Evolutionary conservation across 148 eudicot genomes (phyloP).

Genomic region (Diospyros kaki): DNA sequence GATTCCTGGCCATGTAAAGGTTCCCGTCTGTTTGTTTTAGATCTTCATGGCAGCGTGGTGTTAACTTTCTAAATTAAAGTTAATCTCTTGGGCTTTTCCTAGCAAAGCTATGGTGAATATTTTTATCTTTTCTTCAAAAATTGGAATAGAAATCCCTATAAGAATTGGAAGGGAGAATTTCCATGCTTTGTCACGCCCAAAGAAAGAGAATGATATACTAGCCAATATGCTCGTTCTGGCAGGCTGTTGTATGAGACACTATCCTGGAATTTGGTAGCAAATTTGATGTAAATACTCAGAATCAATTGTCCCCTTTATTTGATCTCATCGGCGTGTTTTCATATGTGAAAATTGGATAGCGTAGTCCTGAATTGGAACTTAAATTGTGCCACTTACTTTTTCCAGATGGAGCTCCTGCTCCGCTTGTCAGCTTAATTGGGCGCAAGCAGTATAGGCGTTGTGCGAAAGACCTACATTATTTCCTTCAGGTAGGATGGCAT

Average conservation of each 20-base stretch:
- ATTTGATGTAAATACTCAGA: neutral
- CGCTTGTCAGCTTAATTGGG: slow-evolving; percentile 89
- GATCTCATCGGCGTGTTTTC: neutral
- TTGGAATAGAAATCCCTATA: neutral
- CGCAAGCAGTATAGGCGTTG: slow-evolving; percentile 82
- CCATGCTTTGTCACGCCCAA: neutral
- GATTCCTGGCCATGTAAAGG: too few species aligned
- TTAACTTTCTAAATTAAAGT: too few species aligned
- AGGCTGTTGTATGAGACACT: too few species aligned
- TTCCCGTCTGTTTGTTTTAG: too few species aligned
- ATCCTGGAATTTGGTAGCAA: too few species aligned
- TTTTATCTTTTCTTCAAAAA: too few species aligned
- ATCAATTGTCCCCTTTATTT: neutral
- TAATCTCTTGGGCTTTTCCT: too few species aligned
- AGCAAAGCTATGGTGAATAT: too few species aligned
- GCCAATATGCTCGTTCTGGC: neutral
- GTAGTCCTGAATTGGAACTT: neutral
- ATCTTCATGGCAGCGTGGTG: too few species aligned
- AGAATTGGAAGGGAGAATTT: neutral
- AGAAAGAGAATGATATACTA: neutral
- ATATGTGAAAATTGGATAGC: neutral
- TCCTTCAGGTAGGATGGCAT: slow-evolving; percentile 62
- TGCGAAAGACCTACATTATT: slow-evolving; percentile 78
- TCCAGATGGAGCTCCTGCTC: slow-evolving; percentile 88
- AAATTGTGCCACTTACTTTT: neutral